Evolutionary conservation across 2,329 filamentous ascomycete genomes (phyloP).

Genomic region (Penicillium corylophilum): DNA sequence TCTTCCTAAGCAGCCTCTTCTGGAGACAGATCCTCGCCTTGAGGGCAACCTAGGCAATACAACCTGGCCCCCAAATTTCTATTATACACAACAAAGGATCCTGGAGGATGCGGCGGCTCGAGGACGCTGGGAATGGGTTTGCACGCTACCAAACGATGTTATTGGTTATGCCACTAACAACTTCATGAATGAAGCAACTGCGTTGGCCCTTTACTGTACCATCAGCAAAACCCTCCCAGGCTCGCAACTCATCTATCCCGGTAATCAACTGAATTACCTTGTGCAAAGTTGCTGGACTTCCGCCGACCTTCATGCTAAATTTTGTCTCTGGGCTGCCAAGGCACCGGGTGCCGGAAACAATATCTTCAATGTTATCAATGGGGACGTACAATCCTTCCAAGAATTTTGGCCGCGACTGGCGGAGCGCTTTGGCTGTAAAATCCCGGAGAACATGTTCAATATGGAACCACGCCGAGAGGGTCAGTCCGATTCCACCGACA

Average conservation of each 20-base stretch:
- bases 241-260: slow-evolving; percentile 35
- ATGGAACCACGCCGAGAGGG: not conserved
- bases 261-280: slow-evolving; percentile 34
- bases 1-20: slow-evolving; percentile 48
- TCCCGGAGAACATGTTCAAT: slow-evolving; percentile 30
- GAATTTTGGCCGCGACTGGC: slow-evolving; percentile 45
- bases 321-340: slow-evolving; percentile 39
- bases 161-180: slow-evolving; percentile 44
- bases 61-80: slow-evolving; percentile 50
- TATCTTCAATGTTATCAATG: slow-evolving; percentile 46
- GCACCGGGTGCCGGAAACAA: slow-evolving; percentile 34
- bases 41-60: slow-evolving; percentile 24
- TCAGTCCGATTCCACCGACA: not conserved
- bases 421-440: slow-evolving; percentile 32
- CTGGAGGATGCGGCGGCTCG: slow-evolving; percentile 34
- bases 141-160: slow-evolving; percentile 49
- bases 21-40: slow-evolving; percentile 49
- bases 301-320: slow-evolving; percentile 34
- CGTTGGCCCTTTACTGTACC: slow-evolving; percentile 42
- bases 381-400: slow-evolving; percentile 40
- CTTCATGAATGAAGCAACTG: slow-evolving; percentile 45
- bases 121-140: slow-evolving; percentile 41
- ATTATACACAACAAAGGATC: slow-evolving; percentile 52
- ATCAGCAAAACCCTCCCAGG: slow-evolving; percentile 31
- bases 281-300: slow-evolving; percentile 36